A percentile compares a stretch with the other conserved stretches of the same genome.
phyloP scores from a whole-genome alignment of 2,329 filamentous ascomycete genomes.

The Furcasterigmium furcatum region DNA sequence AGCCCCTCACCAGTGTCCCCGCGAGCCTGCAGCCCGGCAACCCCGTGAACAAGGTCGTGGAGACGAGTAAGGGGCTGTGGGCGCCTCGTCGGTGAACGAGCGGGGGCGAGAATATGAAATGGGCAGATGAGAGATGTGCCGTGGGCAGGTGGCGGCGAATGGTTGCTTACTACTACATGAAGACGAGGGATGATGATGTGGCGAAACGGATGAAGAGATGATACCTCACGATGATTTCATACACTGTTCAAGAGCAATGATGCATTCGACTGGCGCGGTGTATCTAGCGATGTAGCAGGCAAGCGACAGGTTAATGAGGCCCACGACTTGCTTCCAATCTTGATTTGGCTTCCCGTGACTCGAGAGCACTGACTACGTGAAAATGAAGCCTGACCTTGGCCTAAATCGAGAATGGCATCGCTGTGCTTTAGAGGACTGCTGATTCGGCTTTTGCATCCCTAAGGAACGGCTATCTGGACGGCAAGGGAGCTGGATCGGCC shows the following conservation, averaged over 20 bases:
- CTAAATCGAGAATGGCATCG: too few relatives aligned
- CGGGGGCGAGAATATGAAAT: slow-evolving; percentile 12
- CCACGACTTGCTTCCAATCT: too few relatives aligned
- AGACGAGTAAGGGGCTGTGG: slow-evolving; percentile 64
- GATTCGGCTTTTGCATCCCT: too few relatives aligned
- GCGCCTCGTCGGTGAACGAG: slow-evolving; percentile 18
- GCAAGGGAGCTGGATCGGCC: too few relatives aligned
- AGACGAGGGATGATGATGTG: background rate
- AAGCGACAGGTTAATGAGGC: too few relatives aligned
- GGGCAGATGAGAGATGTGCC: slow-evolving; percentile 9
- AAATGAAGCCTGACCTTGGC: too few relatives aligned
- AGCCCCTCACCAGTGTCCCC: slow-evolving; percentile 33
- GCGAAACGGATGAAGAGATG: background rate
- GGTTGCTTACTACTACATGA: too few relatives aligned
- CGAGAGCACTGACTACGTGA: too few relatives aligned
- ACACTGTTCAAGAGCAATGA: background rate
- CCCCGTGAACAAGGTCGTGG: slow-evolving; percentile 53
- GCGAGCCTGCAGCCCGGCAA: slow-evolving; percentile 52
- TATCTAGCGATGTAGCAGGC: background rate
- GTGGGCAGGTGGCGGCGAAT: background rate
- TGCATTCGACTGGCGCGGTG: background rate
- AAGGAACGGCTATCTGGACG: too few relatives aligned
- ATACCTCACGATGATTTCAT: background rate
- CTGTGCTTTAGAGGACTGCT: too few relatives aligned
- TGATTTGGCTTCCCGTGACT: too few relatives aligned